Percentiles rank a stretch among this genome's conserved stretches.
These are phyloP conservation scores for Diospyros lotus DNA, from an alignment of 148 eudicot species.

Conservation along the genomic window DNA sequence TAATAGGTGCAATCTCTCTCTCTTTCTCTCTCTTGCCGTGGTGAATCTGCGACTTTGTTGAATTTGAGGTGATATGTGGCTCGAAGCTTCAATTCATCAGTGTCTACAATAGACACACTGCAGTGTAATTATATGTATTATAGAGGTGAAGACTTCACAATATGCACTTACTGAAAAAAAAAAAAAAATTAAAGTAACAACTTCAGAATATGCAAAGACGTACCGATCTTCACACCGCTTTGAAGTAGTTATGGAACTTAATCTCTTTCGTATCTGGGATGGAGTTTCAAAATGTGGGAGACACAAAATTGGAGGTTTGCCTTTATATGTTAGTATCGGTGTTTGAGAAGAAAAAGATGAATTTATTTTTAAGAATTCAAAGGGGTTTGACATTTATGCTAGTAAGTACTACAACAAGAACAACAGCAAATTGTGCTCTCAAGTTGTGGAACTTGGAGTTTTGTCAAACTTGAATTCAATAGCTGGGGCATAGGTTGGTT, in stretches of 20 bases:
- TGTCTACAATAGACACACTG: too few relatives aligned
- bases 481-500: too few relatives aligned
- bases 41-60: not conserved
- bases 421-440: not conserved
- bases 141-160: too few relatives aligned
- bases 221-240: too few relatives aligned
- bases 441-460: not conserved
- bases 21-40: not conserved
- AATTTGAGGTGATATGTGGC: not conserved
- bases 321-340: too few relatives aligned
- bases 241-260: too few relatives aligned
- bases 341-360: not conserved
- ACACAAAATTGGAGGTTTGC: too few relatives aligned
- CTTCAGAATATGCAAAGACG: too few relatives aligned
- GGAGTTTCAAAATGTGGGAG: too few relatives aligned
- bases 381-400: not conserved
- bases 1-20: not conserved
- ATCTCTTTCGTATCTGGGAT: too few relatives aligned
- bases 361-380: not conserved
- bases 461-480: not conserved
- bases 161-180: too few relatives aligned
- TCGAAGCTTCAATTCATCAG: not conserved
- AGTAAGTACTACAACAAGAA: not conserved
- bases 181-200: too few relatives aligned
- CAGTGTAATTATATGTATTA: not conserved